phyloP scores from a whole-genome alignment of 768 basidiomycete genomes.

The Rhodotorula graminis region DNA sequence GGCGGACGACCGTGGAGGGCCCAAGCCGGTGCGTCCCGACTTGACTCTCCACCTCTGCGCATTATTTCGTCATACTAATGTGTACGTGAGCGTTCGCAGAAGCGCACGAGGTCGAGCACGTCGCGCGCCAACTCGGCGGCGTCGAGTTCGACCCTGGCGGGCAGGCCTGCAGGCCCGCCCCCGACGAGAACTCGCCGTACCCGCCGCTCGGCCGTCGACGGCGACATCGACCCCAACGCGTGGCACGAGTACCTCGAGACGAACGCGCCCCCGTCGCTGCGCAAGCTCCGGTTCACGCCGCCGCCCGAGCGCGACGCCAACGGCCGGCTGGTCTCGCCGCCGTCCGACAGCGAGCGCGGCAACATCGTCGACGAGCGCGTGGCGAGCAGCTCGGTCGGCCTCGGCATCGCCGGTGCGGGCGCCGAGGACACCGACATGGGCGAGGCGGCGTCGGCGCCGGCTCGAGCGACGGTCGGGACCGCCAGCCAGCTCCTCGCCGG shows the following conservation, averaged over 20 bases:
- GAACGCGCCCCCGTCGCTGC: background rate
- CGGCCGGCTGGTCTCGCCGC: background rate
- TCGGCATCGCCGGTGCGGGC: background rate
- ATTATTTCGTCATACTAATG: too few species aligned
- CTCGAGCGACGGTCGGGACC: too few species aligned
- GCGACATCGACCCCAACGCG: background rate
- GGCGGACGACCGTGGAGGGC: background rate
- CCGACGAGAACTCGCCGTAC: background rate
- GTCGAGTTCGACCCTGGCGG: background rate
- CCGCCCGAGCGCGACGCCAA: conserved; percentile 3
- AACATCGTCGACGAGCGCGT: background rate
- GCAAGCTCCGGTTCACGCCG: background rate
- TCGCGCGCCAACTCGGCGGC: background rate
- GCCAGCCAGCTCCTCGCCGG: too few species aligned
- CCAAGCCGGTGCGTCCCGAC: background rate
- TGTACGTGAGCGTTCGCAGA: background rate
- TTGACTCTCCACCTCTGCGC: too few species aligned
- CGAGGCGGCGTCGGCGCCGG: background rate
- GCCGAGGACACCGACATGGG: background rate
- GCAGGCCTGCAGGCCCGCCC: too few species aligned
- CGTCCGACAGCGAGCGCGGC: background rate
- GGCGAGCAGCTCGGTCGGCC: too few species aligned
- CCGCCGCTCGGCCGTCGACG: background rate
- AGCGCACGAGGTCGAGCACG: background rate
- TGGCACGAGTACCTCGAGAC: background rate